Evolutionary conservation across 805 yeast genomes (phyloP).

Genomic region (Vanderwaltozyma polyspora): DNA sequence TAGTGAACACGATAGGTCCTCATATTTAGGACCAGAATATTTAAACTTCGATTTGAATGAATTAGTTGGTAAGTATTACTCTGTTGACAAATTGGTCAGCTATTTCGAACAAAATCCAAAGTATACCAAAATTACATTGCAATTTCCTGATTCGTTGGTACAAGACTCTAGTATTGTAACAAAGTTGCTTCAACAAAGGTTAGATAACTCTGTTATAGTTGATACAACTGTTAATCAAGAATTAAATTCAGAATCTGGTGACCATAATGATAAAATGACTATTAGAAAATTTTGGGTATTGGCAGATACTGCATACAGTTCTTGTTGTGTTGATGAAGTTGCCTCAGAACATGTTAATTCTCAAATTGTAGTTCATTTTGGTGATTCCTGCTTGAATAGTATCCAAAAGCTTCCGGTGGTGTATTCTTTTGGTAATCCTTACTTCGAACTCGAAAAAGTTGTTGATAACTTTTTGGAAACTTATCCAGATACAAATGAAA

Average conservation of each 20-base stretch:
- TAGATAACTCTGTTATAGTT: slow-evolving; percentile 4
- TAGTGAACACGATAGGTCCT: slow-evolving; percentile 16
- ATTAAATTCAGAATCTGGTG: neutral
- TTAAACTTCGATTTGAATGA: slow-evolving; percentile 21
- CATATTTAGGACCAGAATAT: slow-evolving; percentile 19
- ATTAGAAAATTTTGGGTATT: slow-evolving; percentile 55
- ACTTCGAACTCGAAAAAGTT: slow-evolving; percentile 34
- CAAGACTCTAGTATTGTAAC: slow-evolving; percentile 68
- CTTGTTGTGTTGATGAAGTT: slow-evolving; percentile 94
- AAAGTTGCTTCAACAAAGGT: slow-evolving; percentile 37
- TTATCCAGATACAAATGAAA: slow-evolving; percentile 31
- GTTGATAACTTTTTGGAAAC: slow-evolving; percentile 31
- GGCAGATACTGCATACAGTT: slow-evolving; percentile 91
- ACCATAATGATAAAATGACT: neutral
- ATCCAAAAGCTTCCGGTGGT: slow-evolving; percentile 62
- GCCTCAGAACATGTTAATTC: slow-evolving; percentile 89
- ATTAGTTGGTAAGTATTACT: slow-evolving; percentile 41
- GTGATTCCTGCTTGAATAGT: slow-evolving; percentile 85
- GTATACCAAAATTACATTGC: slow-evolving; percentile 58
- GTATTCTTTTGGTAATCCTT: slow-evolving; percentile 68
- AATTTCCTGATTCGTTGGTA: slow-evolving; percentile 77
- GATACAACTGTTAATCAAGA: neutral
- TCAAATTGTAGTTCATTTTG: slow-evolving; percentile 83
- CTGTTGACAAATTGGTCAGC: slow-evolving; percentile 36
- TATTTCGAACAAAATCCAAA: slow-evolving; percentile 28